phyloP scores from a whole-genome alignment of 768 basidiomycete species.

The Tulasnella calospora region DNA sequence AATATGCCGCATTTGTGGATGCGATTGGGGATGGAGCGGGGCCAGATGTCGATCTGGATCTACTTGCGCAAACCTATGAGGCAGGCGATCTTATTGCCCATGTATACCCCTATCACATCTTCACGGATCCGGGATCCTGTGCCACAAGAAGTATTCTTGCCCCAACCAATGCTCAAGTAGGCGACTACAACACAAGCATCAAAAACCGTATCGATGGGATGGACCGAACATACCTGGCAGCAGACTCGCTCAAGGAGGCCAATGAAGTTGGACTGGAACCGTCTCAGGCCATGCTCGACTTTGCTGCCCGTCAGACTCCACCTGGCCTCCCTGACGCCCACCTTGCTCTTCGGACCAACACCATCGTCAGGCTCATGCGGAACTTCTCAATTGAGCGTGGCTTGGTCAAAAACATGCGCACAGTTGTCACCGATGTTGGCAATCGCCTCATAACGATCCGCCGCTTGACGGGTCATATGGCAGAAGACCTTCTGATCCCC shows the following conservation, averaged over 20 bases:
- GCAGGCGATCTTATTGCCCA: conserved; percentile 32
- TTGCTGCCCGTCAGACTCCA: conserved; percentile 31
- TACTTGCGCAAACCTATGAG: conserved; percentile 30
- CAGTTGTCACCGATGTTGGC: conserved; percentile 37
- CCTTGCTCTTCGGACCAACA: conserved; percentile 36
- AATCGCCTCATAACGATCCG: conserved; percentile 31
- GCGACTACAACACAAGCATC: conserved; percentile 38
- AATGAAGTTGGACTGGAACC: conserved; percentile 28
- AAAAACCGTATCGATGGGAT: conserved; percentile 33
- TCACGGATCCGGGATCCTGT: conserved; percentile 33
- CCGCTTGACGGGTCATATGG: conserved; percentile 26
- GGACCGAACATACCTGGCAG: conserved; percentile 32
- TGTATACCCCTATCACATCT: conserved; percentile 34
- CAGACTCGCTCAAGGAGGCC: conserved; percentile 33
- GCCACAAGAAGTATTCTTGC: conserved; percentile 39
- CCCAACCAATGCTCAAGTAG: conserved; percentile 40
- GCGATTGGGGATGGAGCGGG: conserved; percentile 39
- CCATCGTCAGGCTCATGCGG: conserved; percentile 38
- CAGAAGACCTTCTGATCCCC: conserved; percentile 11
- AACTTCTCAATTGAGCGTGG: conserved; percentile 41
- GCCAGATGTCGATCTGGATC: conserved; percentile 31
- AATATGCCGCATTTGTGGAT: conserved; percentile 40
- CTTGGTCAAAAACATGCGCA: conserved; percentile 42
- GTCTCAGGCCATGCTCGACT: conserved; percentile 31
- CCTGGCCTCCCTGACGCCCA: conserved; percentile 34